Evolutionary conservation across 306 rosid genomes (phyloP), one percentile per base, ranked within the genome.

Genomic region (Malus orientalis): DNA sequence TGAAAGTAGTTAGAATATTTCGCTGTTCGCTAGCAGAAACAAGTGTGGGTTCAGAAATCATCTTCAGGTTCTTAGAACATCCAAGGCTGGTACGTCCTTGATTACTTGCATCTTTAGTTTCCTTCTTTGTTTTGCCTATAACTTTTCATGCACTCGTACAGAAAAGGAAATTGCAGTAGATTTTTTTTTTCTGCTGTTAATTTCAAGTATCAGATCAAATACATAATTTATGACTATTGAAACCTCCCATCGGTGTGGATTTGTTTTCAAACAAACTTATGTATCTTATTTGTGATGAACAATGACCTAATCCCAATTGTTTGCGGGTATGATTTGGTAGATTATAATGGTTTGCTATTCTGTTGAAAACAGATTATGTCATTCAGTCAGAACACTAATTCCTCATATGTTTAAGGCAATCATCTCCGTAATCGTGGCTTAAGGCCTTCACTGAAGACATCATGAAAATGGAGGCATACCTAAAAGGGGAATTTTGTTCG

Each of bases 41-140:
- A 92, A 84, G 91, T 92, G 63, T 95, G 99, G 99, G 96, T 95
- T 83, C 99, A 95, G 86, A 95, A 95, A 80, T 82, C 97, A 51
- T 87, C 96, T 69, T 89, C 97, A 42, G 99, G 97, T 62, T 85
- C 97, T 65, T 95, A 87, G 83, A 87, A 75, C 73, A 74, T 60
- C 66, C 71, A 69, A 75, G 54, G 64, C 76, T 74, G 86, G 97
- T 92, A 81, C 79, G 89, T 83, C 36, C 30, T 81, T 49, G 27
- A 40, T 29, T 29, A 9, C 47, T 69, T 77, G 20, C 68, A 8
- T 58, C 32, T 51, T 11, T 22, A 25, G 32, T 55, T 36, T 77
- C 18, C 71, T 30, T 27, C 38, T 76, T 29, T n/a, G 72, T 20
- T 5, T 54, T 40, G 19, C 57, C 19, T 36, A 49, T 22, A 19